These are phyloP conservation scores for Penicillium frequentans DNA, from an alignment of 2,329 filamentous ascomycete genomes.

Conservation along the genomic window DNA sequence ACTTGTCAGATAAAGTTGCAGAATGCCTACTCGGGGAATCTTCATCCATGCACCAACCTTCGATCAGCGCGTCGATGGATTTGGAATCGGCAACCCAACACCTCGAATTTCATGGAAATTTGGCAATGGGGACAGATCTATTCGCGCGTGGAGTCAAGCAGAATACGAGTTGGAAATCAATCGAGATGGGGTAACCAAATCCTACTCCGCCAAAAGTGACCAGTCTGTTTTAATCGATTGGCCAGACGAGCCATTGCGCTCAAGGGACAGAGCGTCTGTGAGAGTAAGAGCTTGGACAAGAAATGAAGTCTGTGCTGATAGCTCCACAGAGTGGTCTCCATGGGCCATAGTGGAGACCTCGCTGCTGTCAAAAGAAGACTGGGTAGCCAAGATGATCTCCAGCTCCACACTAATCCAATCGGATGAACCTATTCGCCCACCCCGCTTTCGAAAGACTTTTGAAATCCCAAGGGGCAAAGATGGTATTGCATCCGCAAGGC, in stretches of 20 bases:
- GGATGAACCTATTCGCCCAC: conserved; percentile 4
- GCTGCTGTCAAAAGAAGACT: neutral
- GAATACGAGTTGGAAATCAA: neutral
- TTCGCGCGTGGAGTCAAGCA: neutral
- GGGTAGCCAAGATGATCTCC: neutral
- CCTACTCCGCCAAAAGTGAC: neutral
- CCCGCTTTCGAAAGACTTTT: conserved; percentile 1
- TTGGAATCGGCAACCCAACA: neutral
- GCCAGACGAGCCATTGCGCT: conserved; percentile 21
- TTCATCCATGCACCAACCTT: neutral
- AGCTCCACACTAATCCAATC: neutral
- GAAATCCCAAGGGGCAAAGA: neutral
- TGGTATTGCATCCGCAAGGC: neutral
- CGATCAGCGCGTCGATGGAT: neutral
- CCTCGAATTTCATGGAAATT: conserved; percentile 8
- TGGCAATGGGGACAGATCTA: neutral
- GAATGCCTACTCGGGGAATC: neutral
- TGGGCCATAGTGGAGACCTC: conserved; percentile 9
- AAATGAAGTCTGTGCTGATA: neutral
- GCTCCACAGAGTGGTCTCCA: conserved; percentile 10
- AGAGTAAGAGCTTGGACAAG: conserved; percentile 16
- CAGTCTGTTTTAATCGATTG: conserved; percentile 27
- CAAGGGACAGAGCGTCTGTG: conserved; percentile 16
- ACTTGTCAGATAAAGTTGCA: neutral
- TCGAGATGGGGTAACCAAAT: neutral